Evolutionary conservation across 1,139 yeast species (phyloP), one percentile per base, ranked within the genome.

Genomic region (Blastobotrys serpentis): DNA sequence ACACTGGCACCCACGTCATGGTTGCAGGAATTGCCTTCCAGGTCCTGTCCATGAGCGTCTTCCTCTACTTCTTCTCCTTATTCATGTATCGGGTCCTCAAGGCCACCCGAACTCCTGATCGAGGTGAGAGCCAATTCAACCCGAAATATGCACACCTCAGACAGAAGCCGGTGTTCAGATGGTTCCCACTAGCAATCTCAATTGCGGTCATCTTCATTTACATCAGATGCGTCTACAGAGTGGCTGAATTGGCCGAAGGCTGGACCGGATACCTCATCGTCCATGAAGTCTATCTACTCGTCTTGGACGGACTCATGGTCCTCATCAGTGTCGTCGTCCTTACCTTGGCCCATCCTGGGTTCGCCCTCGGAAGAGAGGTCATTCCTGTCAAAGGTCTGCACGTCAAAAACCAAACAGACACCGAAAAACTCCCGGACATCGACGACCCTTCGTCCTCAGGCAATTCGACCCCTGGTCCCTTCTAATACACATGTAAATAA

Each of bases 11-110:
- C 0, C 73, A 86, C 65, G 72, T 84, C 48, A 86, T 89, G 85
- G 81, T 87, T 54, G 95, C 81, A 2, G 97, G 97, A 25, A 76
- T 90, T 52, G 81, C 81, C 0, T 72, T 85, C 58, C 97, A 90
- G 69, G 89, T 88, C 10, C 73, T 77, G 17, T 78, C 89, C 10
- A 86, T 89, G 86, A 57, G 79, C 0, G 52, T 82, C 1, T 89
- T 86, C 65, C 65, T 84, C 42, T 36, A 68, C 3, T 71, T 86
- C 42, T 83, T 82, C 77, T 66, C 71, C 44, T 76, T 74, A 52
- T 82, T 84, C 62, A 63, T 79, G 48, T 71, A 65, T 58, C 68
- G 75, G 44, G 65, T 82, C 17, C 74, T 66, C 57, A 70, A 75
- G 58, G 69, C 47, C 16, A 33, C 39, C 21, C 46, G 44, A 33